phyloP scores from a whole-genome alignment of 495 filamentous ascomycete species.

The Elasticomyces elasticus region DNA sequence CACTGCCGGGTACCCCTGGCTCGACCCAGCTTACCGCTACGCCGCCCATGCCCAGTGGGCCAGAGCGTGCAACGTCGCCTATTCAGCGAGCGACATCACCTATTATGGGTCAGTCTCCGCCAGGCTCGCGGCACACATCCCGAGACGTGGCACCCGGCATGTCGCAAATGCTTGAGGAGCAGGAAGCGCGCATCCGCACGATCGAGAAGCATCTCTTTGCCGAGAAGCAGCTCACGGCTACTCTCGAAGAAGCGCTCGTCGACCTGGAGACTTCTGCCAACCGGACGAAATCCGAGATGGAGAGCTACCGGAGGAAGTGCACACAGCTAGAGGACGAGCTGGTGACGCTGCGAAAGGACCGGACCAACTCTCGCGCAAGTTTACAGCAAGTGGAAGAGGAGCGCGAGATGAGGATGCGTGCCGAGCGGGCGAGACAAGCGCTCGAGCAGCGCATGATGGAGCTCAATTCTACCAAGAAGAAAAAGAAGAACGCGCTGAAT shows the following conservation, averaged over 20 bases:
- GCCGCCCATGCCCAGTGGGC: slow-evolving; percentile 36
- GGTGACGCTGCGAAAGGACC: slow-evolving; percentile 57
- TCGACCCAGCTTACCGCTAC: slow-evolving; percentile 32
- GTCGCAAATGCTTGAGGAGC: slow-evolving; percentile 74
- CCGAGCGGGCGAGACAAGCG: slow-evolving; percentile 76
- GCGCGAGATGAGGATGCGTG: slow-evolving; percentile 71
- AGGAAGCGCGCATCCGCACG: slow-evolving; percentile 85
- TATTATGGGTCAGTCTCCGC: slow-evolving; percentile 35
- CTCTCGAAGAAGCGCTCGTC: slow-evolving; percentile 86
- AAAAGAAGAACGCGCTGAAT: slow-evolving; percentile 94
- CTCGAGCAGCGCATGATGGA: slow-evolving; percentile 78
- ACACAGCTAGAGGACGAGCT: slow-evolving; percentile 69
- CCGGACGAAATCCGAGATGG: slow-evolving; percentile 74
- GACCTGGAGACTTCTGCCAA: slow-evolving; percentile 83
- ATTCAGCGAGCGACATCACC: slow-evolving; percentile 31
- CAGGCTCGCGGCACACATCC: slow-evolving; percentile 56
- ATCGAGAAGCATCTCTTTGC: slow-evolving; percentile 95
- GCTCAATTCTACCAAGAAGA: slow-evolving; percentile 61
- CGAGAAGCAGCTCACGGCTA: slow-evolving; percentile 90
- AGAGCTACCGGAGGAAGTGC: slow-evolving; percentile 81
- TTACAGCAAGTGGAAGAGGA: slow-evolving; percentile 93
- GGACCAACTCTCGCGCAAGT: slow-evolving; percentile 62
- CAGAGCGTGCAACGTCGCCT: slow-evolving; percentile 19
- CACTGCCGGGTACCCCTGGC: slow-evolving; percentile 52
- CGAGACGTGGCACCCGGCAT: slow-evolving; percentile 60